Evolutionary conservation across 2,329 filamentous ascomycete species (phyloP), one percentile per base, ranked within the genome.

Genomic region (Rhexocercosporidium sp.): DNA sequence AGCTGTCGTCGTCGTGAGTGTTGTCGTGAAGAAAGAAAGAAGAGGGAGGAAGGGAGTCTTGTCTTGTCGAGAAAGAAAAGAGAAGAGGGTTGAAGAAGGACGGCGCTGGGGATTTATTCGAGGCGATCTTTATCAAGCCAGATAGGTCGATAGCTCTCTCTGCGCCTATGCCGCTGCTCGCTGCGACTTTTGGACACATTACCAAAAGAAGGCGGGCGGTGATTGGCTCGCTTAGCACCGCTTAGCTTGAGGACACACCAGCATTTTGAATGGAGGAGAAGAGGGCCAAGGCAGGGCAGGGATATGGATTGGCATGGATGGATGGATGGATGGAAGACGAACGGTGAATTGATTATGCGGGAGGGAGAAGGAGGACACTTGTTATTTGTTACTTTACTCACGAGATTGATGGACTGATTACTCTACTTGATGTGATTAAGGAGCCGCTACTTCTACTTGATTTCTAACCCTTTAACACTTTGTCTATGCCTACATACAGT

Each of bases 101-200:
- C 22, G 46, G 46, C 20, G 39, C 18, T 44, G 49, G 25, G 25
- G 27, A 31, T 56, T 56, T 56, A 56, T 56, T 37, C 22, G 53
- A 37, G 31, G 53, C 27, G 29, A 29, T 22, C 53, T 56, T 34
- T 56, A 56, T 56, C 53, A 56, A 56, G 53, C 53, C 53, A 56
- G 53, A 56, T 56, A 56, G 31, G 3, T n/a, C n/a, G n/a, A n/a
- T 44, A n/a, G 29, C 29, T 31, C 29, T 31, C 29, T 11, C 34
- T 37, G 34, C n/a, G n/a, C n/a, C n/a, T n/a, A n/a, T n/a, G 34
- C 34, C 34, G 12, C 34, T 7, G 34, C 34, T 2, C 14, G 12
- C 29, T 56, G 53, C 29, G 53, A 37, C 53, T 56, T 56, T 56
- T 56, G 53, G 53, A 56, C 53, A 56, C 53, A 56, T 56, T 56